Evolutionary conservation across 768 basidiomycete genomes (phyloP), one percentile per base, ranked within the genome.

Genomic region (Hemileccinum impolitum): DNA sequence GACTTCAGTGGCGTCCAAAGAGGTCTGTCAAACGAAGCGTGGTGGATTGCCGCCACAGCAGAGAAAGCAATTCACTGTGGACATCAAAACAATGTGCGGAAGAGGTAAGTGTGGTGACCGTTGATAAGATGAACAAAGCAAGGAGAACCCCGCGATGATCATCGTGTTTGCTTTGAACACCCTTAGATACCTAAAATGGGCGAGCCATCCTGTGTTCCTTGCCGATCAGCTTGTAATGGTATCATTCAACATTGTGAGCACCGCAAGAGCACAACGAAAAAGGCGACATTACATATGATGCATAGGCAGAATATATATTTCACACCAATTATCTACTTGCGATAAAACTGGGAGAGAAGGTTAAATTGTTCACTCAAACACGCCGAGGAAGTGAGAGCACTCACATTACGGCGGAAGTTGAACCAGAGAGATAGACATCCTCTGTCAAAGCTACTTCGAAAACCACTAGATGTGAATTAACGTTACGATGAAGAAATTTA

Each of bases 371-470:
- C 44, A 52, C 17, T 38, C 17, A 38, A 19, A 53, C 42, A 38
- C 38, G 30, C 17, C 17, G 40, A 51, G 52, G 46, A 39, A 48
- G 52, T 40, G 25, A 26, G 25, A 28, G 50, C 18, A 74, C 90
- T 72, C 66, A 94, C 91, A 68, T 91, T 93, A 47, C 91, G 85
- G 37, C 91, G 83, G 79, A 95, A 96, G 70, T 91, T 93, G 72
- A 97, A 95, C 87, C 94, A 94, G 15, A 96, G 74, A 31, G 94
- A 96, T 28, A 99, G 68, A 59, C 96, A 96, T 8, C 96, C 96
- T 53, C 95, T 79, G 68, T 99, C 96, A 68, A 98, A 99, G 59
- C 90, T 93, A 65, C 91, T 93, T 42, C 94, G 80, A 77, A 98
- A 99, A 14, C 96, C 96, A 53, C 93, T 95, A 39, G 26, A 19